These are phyloP conservation scores for Cytospora piceicola DNA, from an alignment of 2,329 filamentous ascomycete genomes.

Conservation along the genomic window DNA sequence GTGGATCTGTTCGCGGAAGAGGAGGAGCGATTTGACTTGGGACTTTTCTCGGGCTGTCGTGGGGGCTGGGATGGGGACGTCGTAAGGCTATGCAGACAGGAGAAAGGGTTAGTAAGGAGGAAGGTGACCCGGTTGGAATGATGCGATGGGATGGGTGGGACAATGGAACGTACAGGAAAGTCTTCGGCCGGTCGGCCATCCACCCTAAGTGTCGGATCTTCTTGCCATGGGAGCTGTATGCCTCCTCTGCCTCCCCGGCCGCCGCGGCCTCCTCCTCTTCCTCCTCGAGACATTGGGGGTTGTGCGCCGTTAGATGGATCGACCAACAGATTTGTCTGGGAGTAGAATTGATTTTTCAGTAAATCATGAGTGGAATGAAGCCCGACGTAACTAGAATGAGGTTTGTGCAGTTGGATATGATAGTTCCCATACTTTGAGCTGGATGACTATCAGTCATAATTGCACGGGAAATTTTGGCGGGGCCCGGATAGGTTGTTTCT, in stretches of 20 bases:
- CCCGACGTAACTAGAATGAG: background rate
- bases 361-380: background rate
- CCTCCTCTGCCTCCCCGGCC: constrained; percentile 49
- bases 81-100: constrained; percentile 49
- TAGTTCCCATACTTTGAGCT: background rate
- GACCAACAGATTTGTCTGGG: background rate
- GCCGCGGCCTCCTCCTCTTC: constrained; percentile 54
- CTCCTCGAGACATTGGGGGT: constrained; percentile 54
- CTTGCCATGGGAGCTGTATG: constrained; percentile 57
- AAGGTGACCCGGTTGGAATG: background rate
- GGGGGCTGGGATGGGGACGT: constrained; percentile 50
- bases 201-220: constrained; percentile 52
- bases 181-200: constrained; percentile 62
- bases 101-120: background rate
- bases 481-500: background rate
- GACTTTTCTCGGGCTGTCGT: constrained; percentile 51
- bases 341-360: background rate
- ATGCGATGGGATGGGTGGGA: constrained; percentile 1
- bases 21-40: constrained; percentile 56
- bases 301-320: constrained; percentile 2
- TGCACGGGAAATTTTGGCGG: constrained; percentile 22
- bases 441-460: background rate
- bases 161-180: constrained; percentile 53
- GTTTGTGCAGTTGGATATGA: background rate
- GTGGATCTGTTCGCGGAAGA: constrained; percentile 61